Evolutionary conservation across 257 asterid species (phyloP), one percentile per base, ranked within the genome.

Genomic region (Penstemon eatonii): DNA sequence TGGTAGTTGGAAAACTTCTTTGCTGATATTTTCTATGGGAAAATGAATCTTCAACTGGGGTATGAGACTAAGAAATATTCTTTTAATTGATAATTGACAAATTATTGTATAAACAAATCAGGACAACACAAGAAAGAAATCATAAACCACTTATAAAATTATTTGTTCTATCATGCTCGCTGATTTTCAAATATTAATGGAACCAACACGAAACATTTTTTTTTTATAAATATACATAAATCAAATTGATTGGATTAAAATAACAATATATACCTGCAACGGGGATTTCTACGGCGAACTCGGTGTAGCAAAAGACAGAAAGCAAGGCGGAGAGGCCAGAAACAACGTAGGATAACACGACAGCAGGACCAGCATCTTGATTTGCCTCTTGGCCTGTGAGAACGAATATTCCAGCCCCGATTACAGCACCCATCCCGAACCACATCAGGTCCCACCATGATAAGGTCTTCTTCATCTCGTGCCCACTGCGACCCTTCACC

Each of bases 371-470:
- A 1, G 91, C 94, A 3, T 38, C 61, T 0, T 65, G 9, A 4
- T 19, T 63, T 0, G 94, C 96, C 80, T 84, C 97, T 5, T 65
- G 76, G 1, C 96, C 96, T 4, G 97, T 90, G 33, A 87, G 83
- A 15, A 90, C 97, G 67, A 90, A 90, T 42, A 90, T 88, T 0
- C 97, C 97, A 19, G 97, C 96, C 0, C 97, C 96, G 43, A 91
- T 84, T 46, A 91, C 96, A 3, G 96, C 95, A 0, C 97, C 97
- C 95, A 91, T 83, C 0, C 97, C 97, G 42, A 91, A 91, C 96
- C 97, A 88, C 56, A 91, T 85, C 7, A 91, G 68, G 65, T 91
- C 97, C 95, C 95, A 91, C 97, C 97, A 91, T 0, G 83, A 39
- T 12, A 91, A 85, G 1, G 86, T 91, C 82, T 65, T 82, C 84